A percentile compares a stretch with the other conserved stretches of the same genome.
These are phyloP conservation scores for Nothophaeocryptopus gaeumannii DNA, from an alignment of 2,329 filamentous ascomycete species.

Conservation along the genomic window DNA sequence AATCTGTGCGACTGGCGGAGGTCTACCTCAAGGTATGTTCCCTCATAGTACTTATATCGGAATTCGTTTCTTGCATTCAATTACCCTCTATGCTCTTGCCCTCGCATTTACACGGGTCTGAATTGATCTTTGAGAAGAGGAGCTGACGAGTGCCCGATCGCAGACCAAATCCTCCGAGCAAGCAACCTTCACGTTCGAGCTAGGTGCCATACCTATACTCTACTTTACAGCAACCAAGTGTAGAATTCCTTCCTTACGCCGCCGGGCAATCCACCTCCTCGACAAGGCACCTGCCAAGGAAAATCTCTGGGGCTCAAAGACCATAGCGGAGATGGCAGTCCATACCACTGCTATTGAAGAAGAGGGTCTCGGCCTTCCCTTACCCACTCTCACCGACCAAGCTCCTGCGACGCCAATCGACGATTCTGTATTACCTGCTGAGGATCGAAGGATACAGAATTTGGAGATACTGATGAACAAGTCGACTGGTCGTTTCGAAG, in stretches of 20 bases:
- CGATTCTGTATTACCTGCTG: conserved; percentile 15
- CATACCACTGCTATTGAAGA: conserved; percentile 26
- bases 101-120: no score
- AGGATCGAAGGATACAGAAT: conserved; percentile 15
- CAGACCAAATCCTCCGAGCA: conserved; percentile 3
- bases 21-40: conserved; percentile 11
- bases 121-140: no score
- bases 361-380: conserved; percentile 19
- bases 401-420: conserved; percentile 2
- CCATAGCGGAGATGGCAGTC: conserved; percentile 16
- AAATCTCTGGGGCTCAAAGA: conserved; percentile 23
- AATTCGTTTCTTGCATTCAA: no score
- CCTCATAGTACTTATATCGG: no score
- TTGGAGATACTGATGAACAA: conserved; percentile 16
- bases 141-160: no score
- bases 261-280: conserved; percentile 24
- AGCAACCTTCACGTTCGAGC: conserved; percentile 28
- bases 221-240: conserved; percentile 28
- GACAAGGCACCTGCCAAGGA: conserved; percentile 24
- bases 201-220: conserved; percentile 22
- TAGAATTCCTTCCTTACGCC: conserved; percentile 22
- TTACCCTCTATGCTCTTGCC: no score
- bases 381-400: conserved; percentile 3
- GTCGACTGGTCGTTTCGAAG: conserved; percentile 11
- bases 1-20: conserved; percentile 19